Percentiles rank a stretch among this genome's conserved stretches.
Conservation (phyloP, 257 asterid species). For the Sherardia arvensis region DNA sequence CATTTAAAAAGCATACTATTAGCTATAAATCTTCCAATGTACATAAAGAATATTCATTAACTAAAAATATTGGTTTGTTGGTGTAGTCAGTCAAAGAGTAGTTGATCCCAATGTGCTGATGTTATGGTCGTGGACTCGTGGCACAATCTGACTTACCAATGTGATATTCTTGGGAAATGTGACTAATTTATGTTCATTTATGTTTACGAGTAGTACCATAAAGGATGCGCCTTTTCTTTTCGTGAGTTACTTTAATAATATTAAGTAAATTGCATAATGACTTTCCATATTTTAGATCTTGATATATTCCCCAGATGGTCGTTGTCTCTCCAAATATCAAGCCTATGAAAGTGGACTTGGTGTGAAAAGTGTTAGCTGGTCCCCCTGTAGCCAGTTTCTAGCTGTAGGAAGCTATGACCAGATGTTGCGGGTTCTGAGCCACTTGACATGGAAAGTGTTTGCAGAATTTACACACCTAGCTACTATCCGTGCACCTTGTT, state of each 20-base stretch:
- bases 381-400: conserved; percentile 91
- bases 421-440: conserved; percentile 90
- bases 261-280: not conserved
- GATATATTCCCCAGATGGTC: conserved; percentile 91
- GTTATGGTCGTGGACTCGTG: too few species aligned
- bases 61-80: too few species aligned
- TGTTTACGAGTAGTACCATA: not conserved
- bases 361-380: conserved; percentile 92
- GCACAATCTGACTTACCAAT: too few species aligned
- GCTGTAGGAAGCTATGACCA: conserved; percentile 99
- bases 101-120: not conserved
- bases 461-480: conserved; percentile 90
- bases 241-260: not conserved
- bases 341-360: conserved; percentile 98
- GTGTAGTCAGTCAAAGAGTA: not conserved
- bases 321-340: conserved; percentile 91
- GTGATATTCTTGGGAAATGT: not conserved
- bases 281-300: conserved; percentile 50
- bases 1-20: not conserved
- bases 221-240: not conserved
- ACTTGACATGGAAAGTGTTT: conserved; percentile 98
- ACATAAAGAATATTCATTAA: not conserved
- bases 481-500: conserved; percentile 81
- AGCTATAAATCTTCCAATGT: not conserved
- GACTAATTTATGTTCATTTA: not conserved